A percentile compares a stretch with the other conserved stretches of the same genome.
phyloP scores from a whole-genome alignment of 257 asterid species.

The Nicotiana benthamiana region DNA sequence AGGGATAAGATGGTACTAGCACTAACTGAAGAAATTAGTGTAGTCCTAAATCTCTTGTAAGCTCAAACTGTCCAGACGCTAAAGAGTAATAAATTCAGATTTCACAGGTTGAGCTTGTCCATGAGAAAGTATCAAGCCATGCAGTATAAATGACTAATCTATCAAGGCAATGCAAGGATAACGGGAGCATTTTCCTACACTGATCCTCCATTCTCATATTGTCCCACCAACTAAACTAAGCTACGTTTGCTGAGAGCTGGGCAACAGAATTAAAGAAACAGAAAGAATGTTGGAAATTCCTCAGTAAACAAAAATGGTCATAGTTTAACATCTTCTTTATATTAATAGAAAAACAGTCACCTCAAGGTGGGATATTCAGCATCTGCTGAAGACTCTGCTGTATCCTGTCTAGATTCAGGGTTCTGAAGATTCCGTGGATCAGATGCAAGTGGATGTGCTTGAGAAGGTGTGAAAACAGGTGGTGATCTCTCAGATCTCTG shows the following conservation, averaged over 20 bases:
- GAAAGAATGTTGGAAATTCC: background rate
- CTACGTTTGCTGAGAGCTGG: background rate
- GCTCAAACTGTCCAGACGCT: background rate
- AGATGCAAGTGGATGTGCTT: background rate
- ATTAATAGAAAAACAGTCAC: slow-evolving; percentile 24
- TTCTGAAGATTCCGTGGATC: slow-evolving; percentile 41
- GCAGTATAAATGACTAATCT: background rate
- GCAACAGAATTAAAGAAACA: background rate
- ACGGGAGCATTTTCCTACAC: background rate
- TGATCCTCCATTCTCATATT: background rate
- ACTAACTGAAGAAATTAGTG: slow-evolving; percentile 1
- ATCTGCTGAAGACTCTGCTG: slow-evolving; percentile 83
- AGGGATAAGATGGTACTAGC: background rate
- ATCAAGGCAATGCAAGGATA: background rate
- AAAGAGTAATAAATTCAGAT: background rate
- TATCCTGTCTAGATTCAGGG: slow-evolving; percentile 51
- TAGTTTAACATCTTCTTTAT: background rate
- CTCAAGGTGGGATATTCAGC: slow-evolving; percentile 93
- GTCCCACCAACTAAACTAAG: background rate
- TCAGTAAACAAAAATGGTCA: background rate
- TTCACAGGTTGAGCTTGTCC: background rate
- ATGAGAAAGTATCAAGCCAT: background rate
- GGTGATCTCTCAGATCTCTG: slow-evolving; percentile 7
- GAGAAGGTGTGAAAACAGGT: slow-evolving; percentile 3
- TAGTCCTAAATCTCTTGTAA: background rate